These are phyloP conservation scores for Annulohypoxylon moriforme DNA, from an alignment of 495 filamentous ascomycete species.

Conservation along the genomic window DNA sequence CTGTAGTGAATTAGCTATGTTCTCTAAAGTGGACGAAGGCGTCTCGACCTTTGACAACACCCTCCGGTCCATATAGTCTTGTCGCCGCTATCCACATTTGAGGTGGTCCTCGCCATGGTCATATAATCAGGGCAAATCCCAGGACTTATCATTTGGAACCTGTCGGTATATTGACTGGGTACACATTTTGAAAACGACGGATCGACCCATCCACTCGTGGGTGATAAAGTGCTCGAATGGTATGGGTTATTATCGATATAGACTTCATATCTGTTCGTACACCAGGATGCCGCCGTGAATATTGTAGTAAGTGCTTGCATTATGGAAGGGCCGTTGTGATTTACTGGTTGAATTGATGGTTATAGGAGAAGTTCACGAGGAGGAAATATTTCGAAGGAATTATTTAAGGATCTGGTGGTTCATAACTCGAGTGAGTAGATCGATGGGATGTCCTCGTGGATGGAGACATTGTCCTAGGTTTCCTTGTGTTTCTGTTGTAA, in stretches of 20 bases:
- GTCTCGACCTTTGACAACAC: slow-evolving; percentile 42
- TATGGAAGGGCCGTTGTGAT: not conserved
- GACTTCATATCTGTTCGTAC: slow-evolving; percentile 40
- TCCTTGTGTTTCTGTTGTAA: not conserved
- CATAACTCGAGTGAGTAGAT: not conserved
- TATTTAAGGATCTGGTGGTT: not conserved
- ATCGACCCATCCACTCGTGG: slow-evolving; percentile 42
- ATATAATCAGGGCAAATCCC: slow-evolving; percentile 44
- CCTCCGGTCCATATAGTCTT: slow-evolving; percentile 37
- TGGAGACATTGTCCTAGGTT: not conserved
- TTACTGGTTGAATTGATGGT: not conserved
- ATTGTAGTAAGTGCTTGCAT: slow-evolving; percentile 44
- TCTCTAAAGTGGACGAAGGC: not conserved
- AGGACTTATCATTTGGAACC: slow-evolving; percentile 38
- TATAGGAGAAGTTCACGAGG: not conserved
- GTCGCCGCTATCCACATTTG: not conserved
- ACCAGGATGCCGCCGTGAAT: slow-evolving; percentile 42
- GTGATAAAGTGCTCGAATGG: slow-evolving; percentile 35
- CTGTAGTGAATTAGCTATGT: slow-evolving; percentile 19
- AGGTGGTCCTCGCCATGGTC: slow-evolving; percentile 27
- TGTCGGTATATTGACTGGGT: slow-evolving; percentile 33
- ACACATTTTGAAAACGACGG: slow-evolving; percentile 44
- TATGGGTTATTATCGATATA: slow-evolving; percentile 30
- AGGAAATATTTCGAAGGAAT: not conserved
- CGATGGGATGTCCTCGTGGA: not conserved